Conservation (phyloP, 345 rosid genomes). For the Crucihimalaya himalaica region DNA sequence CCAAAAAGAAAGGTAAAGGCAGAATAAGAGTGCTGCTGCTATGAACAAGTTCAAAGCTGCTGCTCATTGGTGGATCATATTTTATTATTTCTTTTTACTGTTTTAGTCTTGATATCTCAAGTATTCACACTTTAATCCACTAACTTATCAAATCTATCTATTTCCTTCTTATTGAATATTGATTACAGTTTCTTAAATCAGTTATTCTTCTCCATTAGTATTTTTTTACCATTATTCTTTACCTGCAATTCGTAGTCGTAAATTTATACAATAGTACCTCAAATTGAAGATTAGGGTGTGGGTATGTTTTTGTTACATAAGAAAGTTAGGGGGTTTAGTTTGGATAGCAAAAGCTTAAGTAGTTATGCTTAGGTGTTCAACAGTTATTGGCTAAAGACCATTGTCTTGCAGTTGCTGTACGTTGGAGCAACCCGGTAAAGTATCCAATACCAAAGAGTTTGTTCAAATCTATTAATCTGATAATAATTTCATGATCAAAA, state of each 20-base stretch:
- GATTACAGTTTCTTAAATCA: too few relatives aligned
- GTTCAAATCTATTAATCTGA: not conserved
- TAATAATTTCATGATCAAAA: not conserved
- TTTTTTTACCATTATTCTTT: too few relatives aligned
- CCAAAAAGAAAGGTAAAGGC: not conserved
- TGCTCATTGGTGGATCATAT: slow-evolving; percentile 23
- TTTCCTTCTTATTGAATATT: not conserved
- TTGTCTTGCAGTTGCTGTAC: not conserved
- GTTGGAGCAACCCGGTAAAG: not conserved
- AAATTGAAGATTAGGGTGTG: not conserved
- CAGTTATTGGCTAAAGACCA: not conserved
- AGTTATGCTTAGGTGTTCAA: slow-evolving; percentile 1
- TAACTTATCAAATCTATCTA: not conserved
- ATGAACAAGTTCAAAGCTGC: slow-evolving; percentile 6
- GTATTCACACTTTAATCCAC: slow-evolving; percentile 2
- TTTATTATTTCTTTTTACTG: slow-evolving; percentile 3
- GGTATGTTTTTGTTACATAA: not conserved
- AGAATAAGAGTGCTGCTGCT: not conserved
- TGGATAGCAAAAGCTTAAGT: not conserved
- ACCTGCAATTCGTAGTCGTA: too few relatives aligned
- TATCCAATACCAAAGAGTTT: not conserved
- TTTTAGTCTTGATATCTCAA: not conserved
- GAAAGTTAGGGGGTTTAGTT: not conserved
- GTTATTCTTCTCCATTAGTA: too few relatives aligned
- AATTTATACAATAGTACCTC: not conserved